Base-by-base conservation (phyloP, 2,329 filamentous ascomycete species). In the Nemania sp. region DNA sequence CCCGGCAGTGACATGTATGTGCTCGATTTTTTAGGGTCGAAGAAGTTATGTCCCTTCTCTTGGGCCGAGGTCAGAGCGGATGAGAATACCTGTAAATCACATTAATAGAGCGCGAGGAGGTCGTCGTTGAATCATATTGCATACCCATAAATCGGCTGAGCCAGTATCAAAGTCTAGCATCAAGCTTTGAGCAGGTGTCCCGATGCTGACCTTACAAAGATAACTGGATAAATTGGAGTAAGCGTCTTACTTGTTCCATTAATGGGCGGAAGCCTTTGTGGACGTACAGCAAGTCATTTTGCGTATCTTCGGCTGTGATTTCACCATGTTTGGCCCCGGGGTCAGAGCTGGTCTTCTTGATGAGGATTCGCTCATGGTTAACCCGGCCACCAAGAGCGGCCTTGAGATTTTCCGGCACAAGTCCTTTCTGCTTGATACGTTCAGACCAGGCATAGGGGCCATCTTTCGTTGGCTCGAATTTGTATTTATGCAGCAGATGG, bases 101-200 rank as follows among this genome's bases (percentile, higher is more conserved):
- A 37, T 66, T 43, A 66, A 20, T 10, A 25, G 13, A 12, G 21
- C 29, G 47, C 15, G 39, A 37, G 15, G 11, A 20, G 5, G 9
- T 18, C 12, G 32, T 6, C 29, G 25, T 17, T 1, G 18, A 5
- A 51, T 39, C 37, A 35, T 20, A 29, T 29, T n/a, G 52, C 78
- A 67, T 76, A 86, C 83, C 88, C 87, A 91, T 20, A 89, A 78
- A 76, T 91, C 89, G 18, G 87, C 81, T 11, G 86, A 89, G 18
- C 88, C 88, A 40, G 88, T 90, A 71, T 91, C 89, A 63, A 91
- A 90, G 69, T 90, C 83, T 13, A 90, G 73, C 64, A 80, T 81
- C 45, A 87, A 66, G 47, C 76, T 85, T 76, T 91, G 88, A 1
- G 80, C 74, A 15, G 88, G 88, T 1, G 83, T 87, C 29, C 89